Percentiles rank a stretch among this genome's conserved stretches.
phyloP scores from a whole-genome alignment of 1,284 basidiomycete genomes.

The Mycosarcoma maydis region DNA sequence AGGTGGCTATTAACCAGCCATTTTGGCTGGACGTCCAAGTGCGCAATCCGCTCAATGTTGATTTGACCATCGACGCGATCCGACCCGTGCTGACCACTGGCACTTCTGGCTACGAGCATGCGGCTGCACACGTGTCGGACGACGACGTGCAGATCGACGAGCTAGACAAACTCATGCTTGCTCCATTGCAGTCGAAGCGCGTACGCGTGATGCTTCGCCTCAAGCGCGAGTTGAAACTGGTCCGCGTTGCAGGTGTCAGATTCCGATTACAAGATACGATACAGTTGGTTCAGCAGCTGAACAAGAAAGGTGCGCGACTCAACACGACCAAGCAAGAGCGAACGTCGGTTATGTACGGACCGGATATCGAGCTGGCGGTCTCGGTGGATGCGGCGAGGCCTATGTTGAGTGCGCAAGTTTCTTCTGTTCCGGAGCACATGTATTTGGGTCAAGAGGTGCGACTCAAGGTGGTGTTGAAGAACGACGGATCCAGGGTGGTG shows the following conservation, averaged over 20 bases:
- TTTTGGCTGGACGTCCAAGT: constrained; percentile 68
- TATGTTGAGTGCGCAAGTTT: constrained; percentile 18
- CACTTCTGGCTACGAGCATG: neutral
- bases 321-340: constrained; percentile 68
- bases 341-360: constrained; percentile 67
- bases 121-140: neutral
- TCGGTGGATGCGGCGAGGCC: constrained; percentile 53
- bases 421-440: constrained; percentile 11
- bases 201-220: constrained; percentile 13
- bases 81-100: constrained; percentile 9
- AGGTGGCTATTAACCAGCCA: constrained; percentile 56
- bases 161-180: constrained; percentile 42
- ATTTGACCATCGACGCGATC: constrained; percentile 17
- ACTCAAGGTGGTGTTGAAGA: constrained; percentile 27
- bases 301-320: constrained; percentile 68
- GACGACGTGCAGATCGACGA: constrained; percentile 46
- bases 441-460: constrained; percentile 16
- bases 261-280: constrained; percentile 69
- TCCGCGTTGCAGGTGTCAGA: constrained; percentile 60
- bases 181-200: constrained; percentile 8
- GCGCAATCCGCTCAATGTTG: constrained; percentile 68
- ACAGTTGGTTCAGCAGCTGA: constrained; percentile 67
- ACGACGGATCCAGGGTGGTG: constrained; percentile 10
- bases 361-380: constrained; percentile 67
- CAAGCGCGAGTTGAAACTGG: constrained; percentile 7